Percentiles rank a stretch among this genome's conserved stretches.
Evolutionary conservation across 345 rosid species (phyloP).

Genomic region (Hibiscus tridactylites): DNA sequence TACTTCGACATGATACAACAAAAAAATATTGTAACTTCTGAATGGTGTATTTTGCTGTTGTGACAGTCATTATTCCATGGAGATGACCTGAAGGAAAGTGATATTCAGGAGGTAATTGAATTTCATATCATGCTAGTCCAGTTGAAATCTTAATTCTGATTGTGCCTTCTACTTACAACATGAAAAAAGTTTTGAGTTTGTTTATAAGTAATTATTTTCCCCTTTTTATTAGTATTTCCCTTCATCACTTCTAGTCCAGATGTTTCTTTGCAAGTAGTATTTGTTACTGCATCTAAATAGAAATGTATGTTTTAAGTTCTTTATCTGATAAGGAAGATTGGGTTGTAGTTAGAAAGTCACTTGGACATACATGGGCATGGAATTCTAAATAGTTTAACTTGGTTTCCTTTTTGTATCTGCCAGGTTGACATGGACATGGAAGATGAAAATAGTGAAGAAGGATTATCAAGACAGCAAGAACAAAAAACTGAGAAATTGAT

Average conservation of each 20-base stretch:
- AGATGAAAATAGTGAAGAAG: slow-evolving; percentile 48
- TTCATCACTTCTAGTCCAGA: background rate
- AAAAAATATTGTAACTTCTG: background rate
- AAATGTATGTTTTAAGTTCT: background rate
- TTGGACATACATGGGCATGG: background rate
- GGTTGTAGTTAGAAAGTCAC: slow-evolving; percentile 3
- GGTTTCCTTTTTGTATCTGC: slow-evolving; percentile 13
- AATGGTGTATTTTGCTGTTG: slow-evolving; percentile 16
- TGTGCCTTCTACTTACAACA: background rate
- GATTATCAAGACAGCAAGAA: slow-evolving; percentile 31
- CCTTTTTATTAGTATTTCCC: background rate
- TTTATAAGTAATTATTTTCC: background rate
- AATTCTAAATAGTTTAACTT: background rate
- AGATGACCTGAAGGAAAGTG: slow-evolving; percentile 74
- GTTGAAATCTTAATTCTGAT: slow-evolving; percentile 10
- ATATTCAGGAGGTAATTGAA: slow-evolving; percentile 71
- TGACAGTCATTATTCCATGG: slow-evolving; percentile 70
- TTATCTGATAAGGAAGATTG: background rate
- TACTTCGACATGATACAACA: background rate
- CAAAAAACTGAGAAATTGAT: slow-evolving; percentile 25
- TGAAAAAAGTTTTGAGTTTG: background rate
- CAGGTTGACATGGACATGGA: slow-evolving; percentile 96
- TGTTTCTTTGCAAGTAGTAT: background rate
- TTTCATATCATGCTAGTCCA: slow-evolving; percentile 6
- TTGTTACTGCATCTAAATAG: background rate